These are phyloP conservation scores for Hemerocallis citrina DNA, from an alignment of 106 monocot species.

Conservation along the genomic window DNA sequence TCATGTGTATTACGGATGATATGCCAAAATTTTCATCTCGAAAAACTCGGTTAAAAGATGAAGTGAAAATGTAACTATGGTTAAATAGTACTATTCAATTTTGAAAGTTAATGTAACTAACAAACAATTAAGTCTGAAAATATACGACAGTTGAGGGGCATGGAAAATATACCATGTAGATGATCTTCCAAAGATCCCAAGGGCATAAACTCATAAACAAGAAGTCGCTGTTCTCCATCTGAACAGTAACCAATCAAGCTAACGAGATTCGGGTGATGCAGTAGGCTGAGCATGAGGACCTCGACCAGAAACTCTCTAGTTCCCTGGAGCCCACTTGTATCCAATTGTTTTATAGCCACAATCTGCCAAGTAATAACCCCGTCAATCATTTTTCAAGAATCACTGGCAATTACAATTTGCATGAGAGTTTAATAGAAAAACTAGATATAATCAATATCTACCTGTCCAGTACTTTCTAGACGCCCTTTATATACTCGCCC, in stretches of 20 bases:
- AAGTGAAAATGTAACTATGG: too few species aligned
- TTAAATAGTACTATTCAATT: too few species aligned
- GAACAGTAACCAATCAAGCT: conserved; percentile 33
- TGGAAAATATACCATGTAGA: conserved; percentile 23
- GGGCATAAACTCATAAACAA: conserved; percentile 30
- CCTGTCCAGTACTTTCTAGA: conserved; percentile 42
- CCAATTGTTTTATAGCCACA: conserved; percentile 30
- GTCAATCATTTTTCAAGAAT: neutral
- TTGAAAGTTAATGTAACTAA: too few species aligned
- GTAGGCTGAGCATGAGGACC: conserved; percentile 31
- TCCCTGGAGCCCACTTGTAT: conserved; percentile 30
- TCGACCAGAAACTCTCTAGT: conserved; percentile 32
- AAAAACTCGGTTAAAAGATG: too few species aligned
- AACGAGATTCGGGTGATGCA: conserved; percentile 36
- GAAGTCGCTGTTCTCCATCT: conserved; percentile 34
- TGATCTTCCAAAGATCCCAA: conserved; percentile 34
- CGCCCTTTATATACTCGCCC: conserved; percentile 45
- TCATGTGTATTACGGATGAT: too few species aligned
- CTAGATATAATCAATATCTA: conserved; percentile 11
- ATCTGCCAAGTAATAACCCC: neutral
- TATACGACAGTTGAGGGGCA: too few species aligned
- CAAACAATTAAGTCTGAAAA: too few species aligned
- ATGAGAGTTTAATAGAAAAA: neutral
- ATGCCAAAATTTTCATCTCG: too few species aligned
- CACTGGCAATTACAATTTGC: neutral